These are phyloP conservation scores for Chalciporus chontae DNA, from an alignment of 768 basidiomycete genomes.

Conservation along the genomic window DNA sequence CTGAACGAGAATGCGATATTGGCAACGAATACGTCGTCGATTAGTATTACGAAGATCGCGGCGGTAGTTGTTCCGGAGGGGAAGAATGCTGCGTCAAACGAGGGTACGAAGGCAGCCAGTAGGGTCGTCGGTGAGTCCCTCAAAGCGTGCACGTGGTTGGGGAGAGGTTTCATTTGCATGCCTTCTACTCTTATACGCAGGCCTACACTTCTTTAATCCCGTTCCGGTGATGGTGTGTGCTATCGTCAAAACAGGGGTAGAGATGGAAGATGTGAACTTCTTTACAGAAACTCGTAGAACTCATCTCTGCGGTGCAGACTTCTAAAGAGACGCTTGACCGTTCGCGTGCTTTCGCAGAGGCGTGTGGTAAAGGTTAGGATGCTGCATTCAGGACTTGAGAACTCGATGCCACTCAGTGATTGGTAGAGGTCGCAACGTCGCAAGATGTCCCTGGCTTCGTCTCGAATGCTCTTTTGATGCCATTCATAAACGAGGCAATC, in stretches of 20 bases:
- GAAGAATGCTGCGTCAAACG: constrained; percentile 52
- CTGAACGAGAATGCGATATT: constrained; percentile 74
- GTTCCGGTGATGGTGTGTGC: constrained; percentile 87
- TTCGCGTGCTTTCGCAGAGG: constrained; percentile 76
- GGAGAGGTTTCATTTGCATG: neutral
- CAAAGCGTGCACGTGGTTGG: neutral
- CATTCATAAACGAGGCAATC: constrained; percentile 97
- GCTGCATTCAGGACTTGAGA: neutral
- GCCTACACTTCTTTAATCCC: constrained; percentile 94
- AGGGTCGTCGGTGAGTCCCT: constrained; percentile 72
- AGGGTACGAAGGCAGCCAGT: constrained; percentile 60
- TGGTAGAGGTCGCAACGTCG: constrained; percentile 82
- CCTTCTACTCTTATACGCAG: constrained; percentile 34
- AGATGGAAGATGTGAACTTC: neutral
- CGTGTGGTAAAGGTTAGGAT: constrained; percentile 79
- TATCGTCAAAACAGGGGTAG: neutral
- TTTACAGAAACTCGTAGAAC: constrained; percentile 83
- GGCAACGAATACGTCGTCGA: constrained; percentile 91
- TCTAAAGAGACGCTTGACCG: constrained; percentile 69
- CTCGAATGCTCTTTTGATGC: constrained; percentile 94
- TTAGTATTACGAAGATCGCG: constrained; percentile 92
- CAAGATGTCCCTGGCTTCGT: constrained; percentile 94
- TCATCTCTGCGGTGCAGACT: constrained; percentile 93
- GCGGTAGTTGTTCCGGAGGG: constrained; percentile 66
- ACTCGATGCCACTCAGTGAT: neutral